Conservation (phyloP, 2,329 filamentous ascomycete genomes). For the Aotearoamyces nothofagi region DNA sequence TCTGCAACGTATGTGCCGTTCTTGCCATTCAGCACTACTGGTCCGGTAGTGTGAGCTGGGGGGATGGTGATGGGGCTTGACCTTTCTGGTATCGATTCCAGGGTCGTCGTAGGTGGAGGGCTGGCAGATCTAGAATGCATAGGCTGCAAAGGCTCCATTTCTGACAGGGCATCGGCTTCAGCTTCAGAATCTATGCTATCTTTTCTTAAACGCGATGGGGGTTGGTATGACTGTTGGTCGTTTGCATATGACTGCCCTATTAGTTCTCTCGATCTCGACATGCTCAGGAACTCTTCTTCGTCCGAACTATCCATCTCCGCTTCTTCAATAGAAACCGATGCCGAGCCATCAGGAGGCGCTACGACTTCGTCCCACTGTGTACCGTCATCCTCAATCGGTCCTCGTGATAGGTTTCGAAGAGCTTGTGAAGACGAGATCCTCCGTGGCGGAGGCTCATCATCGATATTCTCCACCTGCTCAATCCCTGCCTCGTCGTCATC, state of each 20-base stretch:
- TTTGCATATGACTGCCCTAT: too few relatives aligned
- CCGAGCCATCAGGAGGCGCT: conserved; percentile 17
- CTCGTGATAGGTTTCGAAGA: conserved; percentile 33
- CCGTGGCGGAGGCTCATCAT: conserved; percentile 28
- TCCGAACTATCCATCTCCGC: conserved; percentile 8
- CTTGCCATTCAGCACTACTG: conserved; percentile 1
- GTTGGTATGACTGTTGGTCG: too few relatives aligned
- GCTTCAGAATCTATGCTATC: too few relatives aligned
- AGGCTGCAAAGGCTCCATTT: background rate
- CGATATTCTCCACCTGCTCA: conserved; percentile 18
- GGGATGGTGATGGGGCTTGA: conserved; percentile 6
- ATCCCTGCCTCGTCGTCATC: conserved; percentile 15
- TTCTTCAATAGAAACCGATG: conserved; percentile 12
- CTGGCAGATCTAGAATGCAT: too few relatives aligned
- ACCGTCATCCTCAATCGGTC: conserved; percentile 30
- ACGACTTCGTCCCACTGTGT: conserved; percentile 18
- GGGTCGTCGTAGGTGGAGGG: too few relatives aligned
- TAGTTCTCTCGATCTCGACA: too few relatives aligned
- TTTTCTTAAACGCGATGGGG: too few relatives aligned
- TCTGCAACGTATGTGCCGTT: too few relatives aligned
- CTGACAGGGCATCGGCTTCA: background rate
- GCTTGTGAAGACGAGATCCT: conserved; percentile 41
- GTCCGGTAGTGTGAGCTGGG: too few relatives aligned
- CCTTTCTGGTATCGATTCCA: conserved; percentile 6
- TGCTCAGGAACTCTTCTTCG: too few relatives aligned